phyloP scores from a whole-genome alignment of 148 eudicot species.

The Persicaria tinctoria region DNA sequence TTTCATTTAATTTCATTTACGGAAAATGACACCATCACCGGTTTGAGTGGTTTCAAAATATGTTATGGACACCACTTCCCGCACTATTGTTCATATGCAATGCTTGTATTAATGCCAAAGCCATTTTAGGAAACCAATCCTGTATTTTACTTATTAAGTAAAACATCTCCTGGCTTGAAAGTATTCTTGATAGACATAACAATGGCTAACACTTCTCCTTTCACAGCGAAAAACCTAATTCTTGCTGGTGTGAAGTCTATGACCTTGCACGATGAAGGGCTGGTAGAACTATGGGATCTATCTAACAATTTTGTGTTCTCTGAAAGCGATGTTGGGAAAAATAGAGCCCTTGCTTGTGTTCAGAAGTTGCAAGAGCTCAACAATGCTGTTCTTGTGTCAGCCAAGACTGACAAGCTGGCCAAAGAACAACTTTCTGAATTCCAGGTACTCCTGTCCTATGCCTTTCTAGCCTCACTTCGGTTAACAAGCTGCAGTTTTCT shows the following conservation, averaged over 20 bases:
- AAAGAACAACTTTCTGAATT: constrained; percentile 52
- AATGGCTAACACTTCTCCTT: neutral
- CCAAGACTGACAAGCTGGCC: constrained; percentile 32
- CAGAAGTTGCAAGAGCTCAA: constrained; percentile 67
- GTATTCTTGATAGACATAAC: neutral
- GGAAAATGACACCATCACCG: neutral
- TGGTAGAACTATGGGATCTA: constrained; percentile 61
- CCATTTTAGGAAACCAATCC: neutral
- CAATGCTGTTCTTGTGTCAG: constrained; percentile 58
- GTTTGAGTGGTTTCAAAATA: neutral
- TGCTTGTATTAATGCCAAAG: neutral
- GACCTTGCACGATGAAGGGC: constrained; percentile 60
- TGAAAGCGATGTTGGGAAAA: constrained; percentile 60
- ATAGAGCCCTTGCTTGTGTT: constrained; percentile 60
- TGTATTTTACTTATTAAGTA: neutral
- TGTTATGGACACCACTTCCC: neutral
- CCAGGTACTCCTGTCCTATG: constrained; percentile 36
- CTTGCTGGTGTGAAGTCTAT: constrained; percentile 77
- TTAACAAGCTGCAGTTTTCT: neutral
- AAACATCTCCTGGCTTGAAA: neutral
- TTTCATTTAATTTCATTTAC: neutral
- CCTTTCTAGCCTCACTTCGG: neutral
- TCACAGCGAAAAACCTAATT: constrained; percentile 61
- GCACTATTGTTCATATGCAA: neutral
- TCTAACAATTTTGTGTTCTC: constrained; percentile 64